A percentile compares a stretch with the other conserved stretches of the same genome.
These are phyloP conservation scores for Paraphoma chrysanthemicola DNA, from an alignment of 2,329 filamentous ascomycete species.

Conservation along the genomic window DNA sequence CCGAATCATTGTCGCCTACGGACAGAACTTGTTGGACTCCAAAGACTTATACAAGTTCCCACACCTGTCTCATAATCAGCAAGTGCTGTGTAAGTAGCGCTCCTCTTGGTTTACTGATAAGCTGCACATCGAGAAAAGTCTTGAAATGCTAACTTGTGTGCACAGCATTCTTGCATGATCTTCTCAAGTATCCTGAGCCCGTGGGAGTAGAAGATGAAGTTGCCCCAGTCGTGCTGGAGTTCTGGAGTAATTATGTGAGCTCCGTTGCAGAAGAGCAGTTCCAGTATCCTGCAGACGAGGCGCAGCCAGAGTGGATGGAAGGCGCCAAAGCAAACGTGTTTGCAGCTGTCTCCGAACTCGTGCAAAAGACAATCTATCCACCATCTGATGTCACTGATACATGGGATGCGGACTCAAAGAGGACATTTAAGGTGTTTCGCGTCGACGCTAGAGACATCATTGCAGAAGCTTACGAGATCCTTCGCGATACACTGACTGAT, in stretches of 20 bases:
- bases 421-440: slow-evolving; percentile 73
- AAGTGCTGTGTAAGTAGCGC: slow-evolving; percentile 42
- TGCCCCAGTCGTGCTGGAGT: slow-evolving; percentile 77
- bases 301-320: slow-evolving; percentile 62
- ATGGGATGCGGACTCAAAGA: slow-evolving; percentile 75
- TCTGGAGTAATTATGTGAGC: slow-evolving; percentile 81
- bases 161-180: slow-evolving; percentile 62
- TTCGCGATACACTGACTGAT: slow-evolving; percentile 55
- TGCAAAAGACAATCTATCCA: slow-evolving; percentile 74
- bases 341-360: slow-evolving; percentile 70
- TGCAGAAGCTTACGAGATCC: slow-evolving; percentile 70
- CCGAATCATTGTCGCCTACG: slow-evolving; percentile 46
- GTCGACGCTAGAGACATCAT: slow-evolving; percentile 82
- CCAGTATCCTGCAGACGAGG: slow-evolving; percentile 38
- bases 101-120: too few species aligned
- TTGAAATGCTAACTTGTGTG: slow-evolving; percentile 8
- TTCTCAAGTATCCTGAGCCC: slow-evolving; percentile 71
- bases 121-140: too few species aligned
- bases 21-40: slow-evolving; percentile 40
- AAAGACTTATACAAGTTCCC: slow-evolving; percentile 58
- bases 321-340: slow-evolving; percentile 66
- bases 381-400: slow-evolving; percentile 61
- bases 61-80: slow-evolving; percentile 37
- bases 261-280: slow-evolving; percentile 64
- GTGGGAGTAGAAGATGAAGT: slow-evolving; percentile 76